Conservation (phyloP, 169 alveolate genomes). For the Eimeria maxima region DNA sequence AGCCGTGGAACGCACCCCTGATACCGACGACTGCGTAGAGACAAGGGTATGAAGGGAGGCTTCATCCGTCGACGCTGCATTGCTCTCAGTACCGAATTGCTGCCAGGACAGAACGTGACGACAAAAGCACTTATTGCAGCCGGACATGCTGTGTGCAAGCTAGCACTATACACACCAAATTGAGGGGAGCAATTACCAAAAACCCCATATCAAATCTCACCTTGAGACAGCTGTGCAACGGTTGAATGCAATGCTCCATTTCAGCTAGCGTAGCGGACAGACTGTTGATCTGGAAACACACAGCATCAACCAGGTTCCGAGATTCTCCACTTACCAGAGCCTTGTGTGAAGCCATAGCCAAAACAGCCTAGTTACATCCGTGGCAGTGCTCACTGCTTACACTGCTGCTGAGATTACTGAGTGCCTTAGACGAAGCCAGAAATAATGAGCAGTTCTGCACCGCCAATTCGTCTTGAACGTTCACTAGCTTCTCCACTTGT, state of each 20-base stretch:
- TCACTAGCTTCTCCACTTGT: conserved; percentile 37
- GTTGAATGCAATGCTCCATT: conserved; percentile 62
- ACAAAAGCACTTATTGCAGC: not conserved
- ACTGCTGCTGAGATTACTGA: conserved; percentile 55
- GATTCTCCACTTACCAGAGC: not conserved
- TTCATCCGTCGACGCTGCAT: conserved; percentile 53
- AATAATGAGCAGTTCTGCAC: conserved; percentile 68
- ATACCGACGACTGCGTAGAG: conserved; percentile 43
- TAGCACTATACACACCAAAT: not conserved
- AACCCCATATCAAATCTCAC: not conserved
- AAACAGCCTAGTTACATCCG: not conserved
- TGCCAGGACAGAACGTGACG: not conserved
- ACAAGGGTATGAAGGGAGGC: conserved; percentile 63
- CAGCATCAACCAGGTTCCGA: not conserved
- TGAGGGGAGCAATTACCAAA: not conserved
- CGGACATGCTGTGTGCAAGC: not conserved
- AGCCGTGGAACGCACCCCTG: conserved; percentile 41
- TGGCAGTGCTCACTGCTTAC: not conserved
- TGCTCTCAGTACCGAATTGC: conserved; percentile 68
- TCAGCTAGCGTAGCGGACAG: conserved; percentile 50
- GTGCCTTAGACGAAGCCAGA: conserved; percentile 68
- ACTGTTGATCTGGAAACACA: not conserved
- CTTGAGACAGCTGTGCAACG: conserved; percentile 62
- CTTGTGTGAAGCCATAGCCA: not conserved
- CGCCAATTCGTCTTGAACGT: conserved; percentile 56